Conservation (phyloP, 305 asterid species). For the Striga hermonthica region DNA sequence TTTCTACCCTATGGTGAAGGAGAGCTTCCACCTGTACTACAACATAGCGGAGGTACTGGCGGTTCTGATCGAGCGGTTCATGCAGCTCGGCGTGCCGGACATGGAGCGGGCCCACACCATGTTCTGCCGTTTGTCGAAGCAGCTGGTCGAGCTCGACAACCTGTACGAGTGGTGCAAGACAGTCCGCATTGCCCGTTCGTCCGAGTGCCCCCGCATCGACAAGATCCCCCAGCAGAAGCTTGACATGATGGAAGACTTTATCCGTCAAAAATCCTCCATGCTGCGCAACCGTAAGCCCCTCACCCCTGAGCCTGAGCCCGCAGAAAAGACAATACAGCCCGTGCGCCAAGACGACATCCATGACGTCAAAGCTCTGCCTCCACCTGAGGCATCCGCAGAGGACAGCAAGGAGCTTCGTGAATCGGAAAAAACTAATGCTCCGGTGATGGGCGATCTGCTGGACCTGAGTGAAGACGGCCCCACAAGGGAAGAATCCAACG, state of each 20-base stretch:
- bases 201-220: slow-evolving; percentile 71
- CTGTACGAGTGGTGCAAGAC: slow-evolving; percentile 71
- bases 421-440: slow-evolving; percentile 20
- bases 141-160: slow-evolving; percentile 68
- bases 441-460: slow-evolving; percentile 58
- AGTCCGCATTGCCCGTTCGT: slow-evolving; percentile 47
- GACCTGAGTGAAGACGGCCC: slow-evolving; percentile 55
- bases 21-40: slow-evolving; percentile 64
- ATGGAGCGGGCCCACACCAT: slow-evolving; percentile 54
- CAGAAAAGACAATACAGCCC: not conserved
- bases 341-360: too few species aligned
- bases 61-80: slow-evolving; percentile 61
- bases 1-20: slow-evolving; percentile 55
- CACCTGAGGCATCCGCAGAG: slow-evolving; percentile 37
- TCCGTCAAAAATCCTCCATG: slow-evolving; percentile 55
- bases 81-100: slow-evolving; percentile 62
- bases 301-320: slow-evolving; percentile 30
- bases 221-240: slow-evolving; percentile 67
- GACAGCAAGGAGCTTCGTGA: slow-evolving; percentile 18
- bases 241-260: slow-evolving; percentile 72
- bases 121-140: slow-evolving; percentile 58
- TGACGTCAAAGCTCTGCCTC: slow-evolving; percentile 51
- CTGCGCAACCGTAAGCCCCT: slow-evolving; percentile 27
- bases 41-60: slow-evolving; percentile 59
- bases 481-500: slow-evolving; percentile 47